These are phyloP conservation scores for Microcera coccophila DNA, from an alignment of 2,329 filamentous ascomycete species.

Conservation along the genomic window DNA sequence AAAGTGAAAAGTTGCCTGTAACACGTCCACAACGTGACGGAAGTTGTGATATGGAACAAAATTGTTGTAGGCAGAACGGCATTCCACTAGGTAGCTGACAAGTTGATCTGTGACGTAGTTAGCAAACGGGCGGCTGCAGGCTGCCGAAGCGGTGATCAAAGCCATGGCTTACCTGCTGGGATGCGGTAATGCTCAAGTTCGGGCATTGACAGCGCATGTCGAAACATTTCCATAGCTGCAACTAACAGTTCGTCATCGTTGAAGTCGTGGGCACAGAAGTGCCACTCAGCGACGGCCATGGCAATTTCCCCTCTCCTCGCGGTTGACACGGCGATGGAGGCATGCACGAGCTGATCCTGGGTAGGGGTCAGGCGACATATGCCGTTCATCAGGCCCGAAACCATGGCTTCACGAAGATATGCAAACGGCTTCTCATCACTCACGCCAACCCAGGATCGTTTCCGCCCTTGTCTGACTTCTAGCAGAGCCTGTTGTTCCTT, in stretches of 20 bases:
- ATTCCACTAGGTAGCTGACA: constrained; percentile 79
- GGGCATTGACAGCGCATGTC: constrained; percentile 78
- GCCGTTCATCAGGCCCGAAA: constrained; percentile 81
- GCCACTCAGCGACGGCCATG: constrained; percentile 70
- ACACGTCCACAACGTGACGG: constrained; percentile 90
- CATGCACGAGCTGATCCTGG: constrained; percentile 59
- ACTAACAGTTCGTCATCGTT: constrained; percentile 86
- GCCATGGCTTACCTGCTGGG: constrained; percentile 60
- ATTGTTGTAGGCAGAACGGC: constrained; percentile 89
- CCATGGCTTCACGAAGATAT: constrained; percentile 89
- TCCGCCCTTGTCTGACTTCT: constrained; percentile 69
- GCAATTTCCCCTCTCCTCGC: constrained; percentile 65
- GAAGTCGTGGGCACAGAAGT: constrained; percentile 86
- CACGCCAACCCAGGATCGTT: constrained; percentile 88
- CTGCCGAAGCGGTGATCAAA: background rate
- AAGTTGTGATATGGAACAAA: constrained; percentile 99
- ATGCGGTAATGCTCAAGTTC: constrained; percentile 79
- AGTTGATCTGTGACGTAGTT: constrained; percentile 63
- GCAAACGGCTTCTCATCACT: constrained; percentile 82
- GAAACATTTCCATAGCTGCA: constrained; percentile 81
- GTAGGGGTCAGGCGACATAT: constrained; percentile 71
- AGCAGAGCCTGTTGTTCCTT: constrained; percentile 69
- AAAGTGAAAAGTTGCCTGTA: constrained; percentile 90
- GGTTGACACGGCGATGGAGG: constrained; percentile 64
- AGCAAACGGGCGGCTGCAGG: constrained; percentile 29